These are phyloP conservation scores for Pythium vanterpoolii DNA, from an alignment of 352 stramenopile genomes.

Conservation along the genomic window DNA sequence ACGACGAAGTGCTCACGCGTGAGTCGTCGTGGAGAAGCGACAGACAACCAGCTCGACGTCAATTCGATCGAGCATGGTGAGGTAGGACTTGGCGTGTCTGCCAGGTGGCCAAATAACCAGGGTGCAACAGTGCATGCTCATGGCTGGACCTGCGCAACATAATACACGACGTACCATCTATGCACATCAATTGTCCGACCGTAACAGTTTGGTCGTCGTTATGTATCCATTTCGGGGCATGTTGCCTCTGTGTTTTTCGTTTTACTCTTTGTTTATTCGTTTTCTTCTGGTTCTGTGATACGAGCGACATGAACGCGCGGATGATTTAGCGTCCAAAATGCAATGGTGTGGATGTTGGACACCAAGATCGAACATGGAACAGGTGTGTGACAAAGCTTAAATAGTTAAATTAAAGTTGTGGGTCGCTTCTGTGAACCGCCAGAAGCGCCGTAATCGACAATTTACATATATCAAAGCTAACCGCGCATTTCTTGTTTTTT, in stretches of 20 bases:
- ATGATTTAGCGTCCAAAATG: too few species aligned
- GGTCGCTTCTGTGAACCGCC: background rate
- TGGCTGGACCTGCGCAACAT: background rate
- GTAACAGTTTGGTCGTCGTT: conserved; percentile 15
- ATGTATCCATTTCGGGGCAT: background rate
- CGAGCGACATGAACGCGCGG: too few species aligned
- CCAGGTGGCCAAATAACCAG: too few species aligned
- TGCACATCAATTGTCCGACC: conserved; percentile 1
- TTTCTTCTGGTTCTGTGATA: background rate
- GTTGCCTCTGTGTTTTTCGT: background rate
- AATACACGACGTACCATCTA: conserved; percentile 4
- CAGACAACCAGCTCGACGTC: too few species aligned
- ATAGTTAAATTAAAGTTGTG: conserved; percentile 8
- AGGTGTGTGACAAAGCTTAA: conserved; percentile 6
- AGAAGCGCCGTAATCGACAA: conserved; percentile 1
- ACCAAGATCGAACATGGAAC: background rate
- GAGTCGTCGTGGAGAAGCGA: too few species aligned
- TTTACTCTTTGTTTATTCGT: background rate
- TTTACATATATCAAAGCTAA: conserved; percentile 1
- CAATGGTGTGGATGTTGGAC: too few species aligned
- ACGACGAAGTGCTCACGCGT: too few species aligned
- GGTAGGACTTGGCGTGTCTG: too few species aligned
- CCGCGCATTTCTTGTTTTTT: background rate
- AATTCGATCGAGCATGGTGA: background rate
- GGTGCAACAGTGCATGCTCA: background rate